Evolutionary conservation across 164 flowering plant genomes (phyloP).

Genomic region (Amborella trichopoda): DNA sequence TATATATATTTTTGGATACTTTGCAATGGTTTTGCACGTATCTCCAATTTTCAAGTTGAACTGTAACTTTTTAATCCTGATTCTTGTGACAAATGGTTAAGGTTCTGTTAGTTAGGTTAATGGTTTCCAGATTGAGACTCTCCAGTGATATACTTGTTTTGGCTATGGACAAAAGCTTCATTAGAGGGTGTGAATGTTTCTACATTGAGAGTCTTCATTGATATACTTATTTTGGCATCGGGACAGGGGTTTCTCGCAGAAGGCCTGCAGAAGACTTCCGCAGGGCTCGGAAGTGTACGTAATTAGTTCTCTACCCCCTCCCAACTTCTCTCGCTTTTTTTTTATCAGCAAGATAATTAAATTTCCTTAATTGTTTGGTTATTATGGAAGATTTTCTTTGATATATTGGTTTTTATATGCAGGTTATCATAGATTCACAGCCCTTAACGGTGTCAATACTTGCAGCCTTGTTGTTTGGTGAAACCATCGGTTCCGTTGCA

Average conservation of each 20-base stretch:
- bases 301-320: not conserved
- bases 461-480: slow-evolving; percentile 80
- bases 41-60: too few species aligned
- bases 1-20: too few species aligned
- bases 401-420: slow-evolving; percentile 13
- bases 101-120: too few species aligned
- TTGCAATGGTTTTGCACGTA: too few species aligned
- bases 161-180: too few species aligned
- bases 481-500: slow-evolving; percentile 74
- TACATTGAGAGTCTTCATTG: too few species aligned
- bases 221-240: slow-evolving; percentile 2
- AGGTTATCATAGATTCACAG: slow-evolving; percentile 98
- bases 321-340: not conserved
- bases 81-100: too few species aligned
- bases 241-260: slow-evolving; percentile 84
- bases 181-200: too few species aligned
- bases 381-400: not conserved
- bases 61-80: too few species aligned
- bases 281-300: slow-evolving; percentile 93
- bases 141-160: too few species aligned
- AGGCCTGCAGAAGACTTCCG: slow-evolving; percentile 91
- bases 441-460: slow-evolving; percentile 90
- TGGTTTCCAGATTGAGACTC: too few species aligned
- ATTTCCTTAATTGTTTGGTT: not conserved
- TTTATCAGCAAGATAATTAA: not conserved